Percentiles rank a stretch among this genome's conserved stretches.
Evolutionary conservation across 2,329 filamentous ascomycete species (phyloP).

Genomic region (Cucurbitaria berberidis): DNA sequence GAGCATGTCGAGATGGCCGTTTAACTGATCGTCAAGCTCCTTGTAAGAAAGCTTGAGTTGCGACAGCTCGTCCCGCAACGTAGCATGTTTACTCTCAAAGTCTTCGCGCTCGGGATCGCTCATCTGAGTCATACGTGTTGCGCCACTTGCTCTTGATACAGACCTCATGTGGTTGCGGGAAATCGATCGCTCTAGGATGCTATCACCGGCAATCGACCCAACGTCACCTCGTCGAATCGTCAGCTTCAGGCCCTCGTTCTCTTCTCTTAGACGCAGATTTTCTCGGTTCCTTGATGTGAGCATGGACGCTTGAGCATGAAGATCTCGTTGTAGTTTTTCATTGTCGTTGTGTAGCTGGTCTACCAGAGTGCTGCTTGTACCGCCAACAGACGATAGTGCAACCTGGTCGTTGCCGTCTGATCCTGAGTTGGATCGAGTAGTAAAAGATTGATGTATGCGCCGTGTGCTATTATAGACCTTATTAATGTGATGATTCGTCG

Average conservation of each 20-base stretch:
- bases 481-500: conserved; percentile 46
- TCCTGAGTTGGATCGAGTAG: conserved; percentile 46
- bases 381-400: conserved; percentile 31
- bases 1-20: conserved; percentile 79
- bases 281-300: conserved; percentile 94
- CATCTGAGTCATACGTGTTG: conserved; percentile 63
- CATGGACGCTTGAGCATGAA: conserved; percentile 97
- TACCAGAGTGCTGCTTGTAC: conserved; percentile 72
- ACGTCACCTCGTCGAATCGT: conserved; percentile 74
- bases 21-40: conserved; percentile 81
- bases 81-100: conserved; percentile 81
- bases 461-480: conserved; percentile 48
- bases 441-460: conserved; percentile 48
- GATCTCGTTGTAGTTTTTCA: conserved; percentile 86
- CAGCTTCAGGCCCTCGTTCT: conserved; percentile 96
- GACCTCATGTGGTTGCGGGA: conserved; percentile 80
- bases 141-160: conserved; percentile 71
- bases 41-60: conserved; percentile 88
- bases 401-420: conserved; percentile 49
- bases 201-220: conserved; percentile 74
- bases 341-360: conserved; percentile 92
- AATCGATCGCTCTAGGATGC: conserved; percentile 91
- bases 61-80: conserved; percentile 84
- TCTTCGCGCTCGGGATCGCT: conserved; percentile 77
- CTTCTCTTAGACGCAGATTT: conserved; percentile 91